These are phyloP conservation scores for Suillus luteus DNA, from an alignment of 768 basidiomycete species.

Conservation along the genomic window DNA sequence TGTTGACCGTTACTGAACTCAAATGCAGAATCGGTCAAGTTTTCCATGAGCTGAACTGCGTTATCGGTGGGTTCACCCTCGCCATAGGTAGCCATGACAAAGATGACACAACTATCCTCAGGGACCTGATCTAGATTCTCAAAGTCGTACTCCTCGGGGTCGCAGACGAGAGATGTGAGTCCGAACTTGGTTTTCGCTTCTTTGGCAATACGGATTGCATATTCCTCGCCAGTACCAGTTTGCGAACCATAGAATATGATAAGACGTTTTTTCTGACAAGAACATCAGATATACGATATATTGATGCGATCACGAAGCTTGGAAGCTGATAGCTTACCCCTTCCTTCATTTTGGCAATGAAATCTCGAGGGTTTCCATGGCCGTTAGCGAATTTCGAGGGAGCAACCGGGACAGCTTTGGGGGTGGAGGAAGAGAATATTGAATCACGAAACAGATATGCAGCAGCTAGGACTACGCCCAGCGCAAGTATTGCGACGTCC, in stretches of 20 bases:
- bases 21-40: constrained; percentile 83
- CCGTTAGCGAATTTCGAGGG: constrained; percentile 56
- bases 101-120: constrained; percentile 85
- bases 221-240: constrained; percentile 98
- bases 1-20: constrained; percentile 82
- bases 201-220: constrained; percentile 95
- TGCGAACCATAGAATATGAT: constrained; percentile 99
- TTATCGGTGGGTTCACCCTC: constrained; percentile 99
- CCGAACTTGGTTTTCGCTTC: constrained; percentile 97
- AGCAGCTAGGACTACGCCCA: constrained; percentile 76
- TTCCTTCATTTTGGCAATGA: constrained; percentile 92
- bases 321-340: constrained; percentile 58
- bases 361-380: constrained; percentile 89
- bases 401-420: constrained; percentile 52
- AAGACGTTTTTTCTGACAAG: constrained; percentile 85
- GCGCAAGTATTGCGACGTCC: constrained; percentile 68
- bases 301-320: constrained; percentile 9
- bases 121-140: constrained; percentile 92
- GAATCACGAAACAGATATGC: constrained; percentile 85
- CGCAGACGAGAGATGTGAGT: constrained; percentile 92
- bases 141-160: constrained; percentile 99
- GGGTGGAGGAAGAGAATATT: constrained; percentile 67
- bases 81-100: constrained; percentile 97
- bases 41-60: constrained; percentile 92
- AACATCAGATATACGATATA: constrained; percentile 15